phyloP scores from a whole-genome alignment of 805 yeast species.

The Candida schatavii region DNA sequence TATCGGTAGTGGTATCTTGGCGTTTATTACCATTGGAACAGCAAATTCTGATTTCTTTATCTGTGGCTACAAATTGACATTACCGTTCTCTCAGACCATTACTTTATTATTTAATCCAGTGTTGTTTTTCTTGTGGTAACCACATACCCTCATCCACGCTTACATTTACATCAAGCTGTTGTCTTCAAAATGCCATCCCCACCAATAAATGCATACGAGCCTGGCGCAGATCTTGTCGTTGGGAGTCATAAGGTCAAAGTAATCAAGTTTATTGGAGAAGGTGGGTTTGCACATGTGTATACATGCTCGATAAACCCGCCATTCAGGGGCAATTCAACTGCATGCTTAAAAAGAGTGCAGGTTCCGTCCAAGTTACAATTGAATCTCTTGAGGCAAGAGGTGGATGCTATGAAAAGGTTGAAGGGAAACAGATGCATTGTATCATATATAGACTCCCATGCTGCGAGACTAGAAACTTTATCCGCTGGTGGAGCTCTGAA shows the following conservation, averaged over 20 bases:
- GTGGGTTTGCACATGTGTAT: conserved; percentile 96
- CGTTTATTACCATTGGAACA: too few species aligned
- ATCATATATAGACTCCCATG: conserved; percentile 92
- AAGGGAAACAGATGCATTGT: conserved; percentile 79
- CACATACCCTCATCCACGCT: too few species aligned
- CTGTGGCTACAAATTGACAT: too few species aligned
- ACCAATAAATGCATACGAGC: conserved; percentile 60
- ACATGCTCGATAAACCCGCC: conserved; percentile 63
- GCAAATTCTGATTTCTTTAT: too few species aligned
- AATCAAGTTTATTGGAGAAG: conserved; percentile 73
- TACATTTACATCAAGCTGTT: background rate
- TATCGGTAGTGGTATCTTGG: too few species aligned
- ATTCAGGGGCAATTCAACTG: conserved; percentile 50
- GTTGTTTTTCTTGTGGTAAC: background rate
- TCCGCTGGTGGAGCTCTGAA: background rate
- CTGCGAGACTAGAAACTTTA: conserved; percentile 55
- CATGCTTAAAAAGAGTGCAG: conserved; percentile 90
- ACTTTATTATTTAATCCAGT: background rate
- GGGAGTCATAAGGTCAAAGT: conserved; percentile 78
- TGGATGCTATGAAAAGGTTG: conserved; percentile 92
- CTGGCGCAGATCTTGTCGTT: conserved; percentile 77
- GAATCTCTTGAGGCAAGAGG: conserved; percentile 86
- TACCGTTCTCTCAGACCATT: background rate
- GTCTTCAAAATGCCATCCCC: conserved; percentile 41
- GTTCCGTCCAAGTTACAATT: conserved; percentile 88